Evolutionary conservation across 495 filamentous ascomycete genomes (phyloP).

Genomic region (Hypomontagnella submonticulosa): DNA sequence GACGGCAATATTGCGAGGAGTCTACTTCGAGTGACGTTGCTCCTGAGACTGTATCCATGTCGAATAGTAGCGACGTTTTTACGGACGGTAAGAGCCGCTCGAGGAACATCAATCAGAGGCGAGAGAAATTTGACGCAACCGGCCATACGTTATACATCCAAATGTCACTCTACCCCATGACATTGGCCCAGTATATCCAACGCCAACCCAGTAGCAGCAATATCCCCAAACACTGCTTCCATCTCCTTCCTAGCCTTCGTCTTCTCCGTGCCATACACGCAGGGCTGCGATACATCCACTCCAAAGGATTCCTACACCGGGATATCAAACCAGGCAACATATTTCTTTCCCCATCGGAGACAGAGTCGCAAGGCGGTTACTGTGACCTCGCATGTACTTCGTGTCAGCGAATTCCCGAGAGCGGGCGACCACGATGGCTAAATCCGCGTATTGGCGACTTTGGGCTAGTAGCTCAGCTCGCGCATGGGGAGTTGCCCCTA

Average conservation of each 20-base stretch:
- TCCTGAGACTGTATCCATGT: slow-evolving; percentile 50
- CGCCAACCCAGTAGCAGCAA: slow-evolving; percentile 12
- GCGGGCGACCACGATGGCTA: slow-evolving; percentile 51
- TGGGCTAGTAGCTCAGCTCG: slow-evolving; percentile 65
- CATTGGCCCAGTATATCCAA: slow-evolving; percentile 58
- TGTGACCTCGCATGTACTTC: slow-evolving; percentile 49
- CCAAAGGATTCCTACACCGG: slow-evolving; percentile 90
- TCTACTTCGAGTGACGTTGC: slow-evolving; percentile 48
- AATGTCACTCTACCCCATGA: slow-evolving; percentile 67
- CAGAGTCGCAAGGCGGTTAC: slow-evolving; percentile 38
- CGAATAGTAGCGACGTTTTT: slow-evolving; percentile 60
- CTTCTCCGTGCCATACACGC: slow-evolving; percentile 45
- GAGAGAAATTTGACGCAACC: slow-evolving; percentile 47
- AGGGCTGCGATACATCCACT: slow-evolving; percentile 73
- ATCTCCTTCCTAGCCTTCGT: slow-evolving; percentile 59
- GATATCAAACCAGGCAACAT: slow-evolving; percentile 99
- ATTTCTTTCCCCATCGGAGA: slow-evolving; percentile 71
- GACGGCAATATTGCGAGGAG: slow-evolving; percentile 48
- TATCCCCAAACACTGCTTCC: slow-evolving; percentile 62
- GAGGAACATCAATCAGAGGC: slow-evolving; percentile 48
- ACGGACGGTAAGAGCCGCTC: slow-evolving; percentile 61
- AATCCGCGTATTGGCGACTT: slow-evolving; percentile 68
- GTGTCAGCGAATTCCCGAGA: slow-evolving; percentile 9
- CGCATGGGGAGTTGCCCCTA: slow-evolving; percentile 46
- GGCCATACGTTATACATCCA: slow-evolving; percentile 65